Conservation (phyloP, 805 yeast genomes). For the Komagataella pseudopastoris region DNA sequence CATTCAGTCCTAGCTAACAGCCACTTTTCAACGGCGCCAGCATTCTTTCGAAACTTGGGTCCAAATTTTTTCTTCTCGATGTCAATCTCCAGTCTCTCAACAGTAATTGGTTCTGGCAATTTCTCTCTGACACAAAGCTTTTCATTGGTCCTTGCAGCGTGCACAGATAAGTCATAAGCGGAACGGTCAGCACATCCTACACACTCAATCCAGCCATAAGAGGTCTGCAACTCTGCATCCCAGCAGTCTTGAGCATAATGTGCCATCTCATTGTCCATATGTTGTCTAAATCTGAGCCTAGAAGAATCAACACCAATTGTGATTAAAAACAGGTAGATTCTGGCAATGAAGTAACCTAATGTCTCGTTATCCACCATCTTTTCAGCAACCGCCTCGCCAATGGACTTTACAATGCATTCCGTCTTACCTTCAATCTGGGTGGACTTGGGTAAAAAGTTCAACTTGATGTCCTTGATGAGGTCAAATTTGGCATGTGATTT, state of each 20-base stretch:
- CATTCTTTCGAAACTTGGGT: conserved; percentile 94
- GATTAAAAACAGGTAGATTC: conserved; percentile 74
- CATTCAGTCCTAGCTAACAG: conserved; percentile 65
- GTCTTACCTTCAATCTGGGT: conserved; percentile 83
- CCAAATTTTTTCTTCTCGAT: conserved; percentile 94
- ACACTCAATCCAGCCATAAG: conserved; percentile 99
- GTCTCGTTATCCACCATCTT: conserved; percentile 95
- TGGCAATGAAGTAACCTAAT: conserved; percentile 89
- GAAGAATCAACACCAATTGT: conserved; percentile 83
- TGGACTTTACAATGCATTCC: conserved; percentile 42
- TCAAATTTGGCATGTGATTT: conserved; percentile 73
- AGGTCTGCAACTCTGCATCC: conserved; percentile 95
- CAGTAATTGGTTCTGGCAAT: conserved; percentile 70
- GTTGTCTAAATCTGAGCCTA: conserved; percentile 94
- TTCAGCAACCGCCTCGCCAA: conserved; percentile 82
- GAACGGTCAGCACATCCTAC: conserved; percentile 99
- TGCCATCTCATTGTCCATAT: conserved; percentile 98
- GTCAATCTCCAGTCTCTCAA: conserved; percentile 74
- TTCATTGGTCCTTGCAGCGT: conserved; percentile 88
- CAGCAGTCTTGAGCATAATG: conserved; percentile 99
- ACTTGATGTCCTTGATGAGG: conserved; percentile 58
- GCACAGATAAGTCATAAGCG: conserved; percentile 94
- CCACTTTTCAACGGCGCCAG: conserved; percentile 82
- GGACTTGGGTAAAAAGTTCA: conserved; percentile 73
- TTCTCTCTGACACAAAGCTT: conserved; percentile 90